phyloP scores from a whole-genome alignment of 2,329 filamentous ascomycete species.

The Ilyonectria mors-panacis region DNA sequence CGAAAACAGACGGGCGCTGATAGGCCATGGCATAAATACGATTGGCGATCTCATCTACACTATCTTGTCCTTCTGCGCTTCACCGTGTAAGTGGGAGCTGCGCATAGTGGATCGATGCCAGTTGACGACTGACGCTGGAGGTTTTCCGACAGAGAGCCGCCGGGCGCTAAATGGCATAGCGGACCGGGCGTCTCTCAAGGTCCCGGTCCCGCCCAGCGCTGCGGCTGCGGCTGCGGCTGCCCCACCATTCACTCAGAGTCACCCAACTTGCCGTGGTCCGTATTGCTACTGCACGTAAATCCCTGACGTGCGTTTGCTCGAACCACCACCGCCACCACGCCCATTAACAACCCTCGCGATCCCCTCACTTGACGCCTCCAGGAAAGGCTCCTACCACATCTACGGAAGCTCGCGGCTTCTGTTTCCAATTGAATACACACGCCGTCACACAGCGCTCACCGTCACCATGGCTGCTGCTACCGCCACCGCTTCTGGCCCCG shows the following conservation, averaged over 20 bases:
- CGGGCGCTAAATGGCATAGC: conserved; percentile 2
- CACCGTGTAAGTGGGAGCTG: neutral
- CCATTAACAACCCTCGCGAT: conserved; percentile 7
- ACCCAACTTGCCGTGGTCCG: too few relatives aligned
- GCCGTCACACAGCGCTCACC: neutral
- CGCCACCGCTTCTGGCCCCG: conserved; percentile 34
- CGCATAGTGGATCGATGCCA: neutral
- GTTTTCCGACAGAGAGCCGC: neutral
- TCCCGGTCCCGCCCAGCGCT: neutral
- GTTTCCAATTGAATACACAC: neutral
- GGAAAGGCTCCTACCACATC: neutral
- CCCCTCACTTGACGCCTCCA: conserved; percentile 9
- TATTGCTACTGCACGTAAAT: neutral
- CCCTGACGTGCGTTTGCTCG: conserved; percentile 19
- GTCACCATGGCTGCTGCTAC: conserved; percentile 43
- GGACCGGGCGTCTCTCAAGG: neutral
- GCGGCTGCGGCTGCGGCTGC: neutral
- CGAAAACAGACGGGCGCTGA: neutral
- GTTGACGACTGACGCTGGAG: neutral
- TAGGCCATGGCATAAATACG: neutral
- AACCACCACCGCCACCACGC: conserved; percentile 19
- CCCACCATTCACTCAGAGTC: conserved; percentile 13
- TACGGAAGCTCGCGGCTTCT: neutral
- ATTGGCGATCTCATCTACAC: neutral
- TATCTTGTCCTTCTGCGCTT: neutral